Base-by-base conservation (phyloP, 768 basidiomycete genomes). In the Termitomyces sp. region DNA sequence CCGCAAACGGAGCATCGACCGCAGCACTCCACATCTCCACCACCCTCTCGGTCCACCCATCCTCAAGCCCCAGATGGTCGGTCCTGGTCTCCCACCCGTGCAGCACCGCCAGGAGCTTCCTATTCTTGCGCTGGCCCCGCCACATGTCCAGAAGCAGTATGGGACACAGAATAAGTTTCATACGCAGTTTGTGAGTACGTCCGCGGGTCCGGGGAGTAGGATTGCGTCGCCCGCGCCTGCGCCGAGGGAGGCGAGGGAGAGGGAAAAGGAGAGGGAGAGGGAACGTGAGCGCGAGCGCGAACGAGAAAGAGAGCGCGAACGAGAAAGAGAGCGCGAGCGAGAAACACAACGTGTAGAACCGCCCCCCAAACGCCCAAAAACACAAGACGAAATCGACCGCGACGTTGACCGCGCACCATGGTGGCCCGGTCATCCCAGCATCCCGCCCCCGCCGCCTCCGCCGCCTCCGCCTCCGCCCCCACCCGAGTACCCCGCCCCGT, bases 151-250 rank as follows among this genome's bases (percentile, higher is more conserved):
- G 57, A 65, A 67, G 37, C 73, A 70, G 59, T 72, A 71, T 60
- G 14, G 25, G 5, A 40, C 43, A 0, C 72, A 73, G 66, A 47
- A 50, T 57, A 54, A 74, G 66, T 75, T 75, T 62, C 71, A 76
- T 60, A 67, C 67, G 36, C 65, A 70, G 70, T 67, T 75, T 61
- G 70, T 71, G 11, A 63, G 36, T 34, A 17, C 46, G 14, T 56
- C 51, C 2, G n/a, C 37, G 12, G 60, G 48, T 0, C 32, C 47
- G 3, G 66, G 62, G 4, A 63, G 65, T 29, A 51, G 70, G 42
- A 63, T 69, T 7, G 66, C 61, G 7, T 68, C 65, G 38, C 66
- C 67, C 38, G 60, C 64, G 31, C 66, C 67, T 42, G 60, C 60
- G 7, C 40, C 54, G 9, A 50, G 45, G 63, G 67, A 15, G 40